phyloP scores from a whole-genome alignment of 768 basidiomycete genomes.

The Mycena latifolia region DNA sequence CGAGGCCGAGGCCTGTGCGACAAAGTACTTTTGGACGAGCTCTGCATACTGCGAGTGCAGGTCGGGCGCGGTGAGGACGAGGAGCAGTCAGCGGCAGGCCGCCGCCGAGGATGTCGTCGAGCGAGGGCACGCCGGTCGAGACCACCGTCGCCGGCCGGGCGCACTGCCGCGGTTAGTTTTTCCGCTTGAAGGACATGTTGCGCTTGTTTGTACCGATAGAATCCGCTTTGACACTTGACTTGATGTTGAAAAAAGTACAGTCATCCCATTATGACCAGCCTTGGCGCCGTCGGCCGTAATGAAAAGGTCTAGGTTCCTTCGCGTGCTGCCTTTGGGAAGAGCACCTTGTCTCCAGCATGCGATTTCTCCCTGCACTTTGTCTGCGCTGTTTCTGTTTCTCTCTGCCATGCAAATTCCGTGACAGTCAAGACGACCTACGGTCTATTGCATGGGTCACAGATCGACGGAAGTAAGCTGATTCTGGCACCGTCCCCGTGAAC shows the following conservation, averaged over 20 bases:
- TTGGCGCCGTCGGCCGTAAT: too few relatives aligned
- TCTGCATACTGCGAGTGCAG: constrained; percentile 87
- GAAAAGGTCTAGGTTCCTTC: too few relatives aligned
- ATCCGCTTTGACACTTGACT: background rate
- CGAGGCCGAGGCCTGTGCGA: constrained; percentile 86
- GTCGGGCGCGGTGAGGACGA: constrained; percentile 87
- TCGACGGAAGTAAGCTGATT: background rate
- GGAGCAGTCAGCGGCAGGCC: constrained; percentile 86
- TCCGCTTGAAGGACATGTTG: constrained; percentile 37
- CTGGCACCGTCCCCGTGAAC: background rate
- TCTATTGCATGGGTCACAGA: constrained; percentile 5
- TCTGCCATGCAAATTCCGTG: constrained; percentile 1
- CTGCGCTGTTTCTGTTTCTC: too few relatives aligned
- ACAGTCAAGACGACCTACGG: constrained; percentile 4
- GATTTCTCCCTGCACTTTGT: too few relatives aligned
- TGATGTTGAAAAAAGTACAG: too few relatives aligned
- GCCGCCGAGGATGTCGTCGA: constrained; percentile 96
- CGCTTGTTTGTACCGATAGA: background rate
- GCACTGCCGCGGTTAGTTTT: constrained; percentile 6
- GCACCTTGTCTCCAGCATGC: too few relatives aligned
- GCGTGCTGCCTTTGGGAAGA: too few relatives aligned
- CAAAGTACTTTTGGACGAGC: constrained; percentile 88
- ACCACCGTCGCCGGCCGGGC: constrained; percentile 3
- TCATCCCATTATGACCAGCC: too few relatives aligned
- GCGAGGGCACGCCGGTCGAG: constrained; percentile 91